These are phyloP conservation scores for Flaveria ramosissima DNA, from an alignment of 129 eudicot species.

Conservation along the genomic window DNA sequence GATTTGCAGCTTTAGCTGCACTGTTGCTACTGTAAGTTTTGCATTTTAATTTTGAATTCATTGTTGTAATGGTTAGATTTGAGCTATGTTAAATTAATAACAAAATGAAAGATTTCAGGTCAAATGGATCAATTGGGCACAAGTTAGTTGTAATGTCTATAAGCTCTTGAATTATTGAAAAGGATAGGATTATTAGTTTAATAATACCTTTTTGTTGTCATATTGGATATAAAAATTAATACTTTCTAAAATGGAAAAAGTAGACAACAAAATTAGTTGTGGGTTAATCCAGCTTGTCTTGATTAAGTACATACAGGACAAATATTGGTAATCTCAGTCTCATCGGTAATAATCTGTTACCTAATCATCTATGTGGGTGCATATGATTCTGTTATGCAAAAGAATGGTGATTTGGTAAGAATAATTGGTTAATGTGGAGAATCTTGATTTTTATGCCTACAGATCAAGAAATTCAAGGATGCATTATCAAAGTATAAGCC, in stretches of 20 bases:
- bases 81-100: background rate
- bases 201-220: background rate
- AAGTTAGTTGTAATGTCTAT: background rate
- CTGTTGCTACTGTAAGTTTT: slow-evolving; percentile 67
- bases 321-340: no score
- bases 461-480: slow-evolving; percentile 96
- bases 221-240: background rate
- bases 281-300: background rate
- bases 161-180: background rate
- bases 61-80: background rate
- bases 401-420: slow-evolving; percentile 2
- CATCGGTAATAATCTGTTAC: no score
- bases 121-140: slow-evolving; percentile 4
- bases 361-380: no score
- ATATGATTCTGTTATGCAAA: background rate
- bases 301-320: no score
- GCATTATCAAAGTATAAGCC: slow-evolving; percentile 69
- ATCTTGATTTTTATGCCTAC: slow-evolving; percentile 30
- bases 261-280: background rate
- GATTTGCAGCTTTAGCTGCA: slow-evolving; percentile 90
- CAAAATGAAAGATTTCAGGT: background rate
- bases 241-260: background rate
- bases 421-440: slow-evolving; percentile 20
- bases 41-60: background rate
- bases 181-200: background rate